phyloP scores from a whole-genome alignment of 495 filamentous ascomycete species.

The Poronia punctata region DNA sequence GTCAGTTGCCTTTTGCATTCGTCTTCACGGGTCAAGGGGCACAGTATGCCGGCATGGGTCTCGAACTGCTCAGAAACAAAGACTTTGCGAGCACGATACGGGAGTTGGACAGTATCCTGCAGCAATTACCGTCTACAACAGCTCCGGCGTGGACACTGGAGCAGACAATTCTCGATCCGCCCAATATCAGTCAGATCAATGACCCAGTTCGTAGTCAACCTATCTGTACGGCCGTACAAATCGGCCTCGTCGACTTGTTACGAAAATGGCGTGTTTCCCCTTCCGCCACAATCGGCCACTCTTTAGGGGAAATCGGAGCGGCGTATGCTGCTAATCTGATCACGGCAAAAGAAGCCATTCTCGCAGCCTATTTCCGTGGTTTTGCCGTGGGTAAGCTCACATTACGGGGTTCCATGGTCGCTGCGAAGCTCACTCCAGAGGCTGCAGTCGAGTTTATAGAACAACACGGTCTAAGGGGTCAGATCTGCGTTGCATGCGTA shows the following conservation, averaged over 20 bases:
- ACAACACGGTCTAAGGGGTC: neutral
- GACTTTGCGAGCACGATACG: conserved; percentile 21
- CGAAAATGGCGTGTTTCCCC: conserved; percentile 35
- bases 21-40: conserved; percentile 9
- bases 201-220: conserved; percentile 27
- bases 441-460: conserved; percentile 25
- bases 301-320: conserved; percentile 31
- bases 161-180: conserved; percentile 15
- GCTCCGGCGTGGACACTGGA: conserved; percentile 11
- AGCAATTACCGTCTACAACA: neutral
- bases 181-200: conserved; percentile 17
- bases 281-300: conserved; percentile 25
- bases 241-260: conserved; percentile 43
- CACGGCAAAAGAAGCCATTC: conserved; percentile 13
- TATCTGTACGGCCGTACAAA: conserved; percentile 33
- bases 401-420: conserved; percentile 28
- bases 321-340: conserved; percentile 24
- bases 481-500: conserved; percentile 27
- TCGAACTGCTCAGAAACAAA: conserved; percentile 5
- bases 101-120: conserved; percentile 15
- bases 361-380: conserved; percentile 25
- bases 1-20: conserved; percentile 3
- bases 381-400: conserved; percentile 12
- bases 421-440: conserved; percentile 24
- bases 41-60: conserved; percentile 2